Base-by-base conservation (phyloP, 805 yeast species). In the Jamesozyma spencerorum region DNA sequence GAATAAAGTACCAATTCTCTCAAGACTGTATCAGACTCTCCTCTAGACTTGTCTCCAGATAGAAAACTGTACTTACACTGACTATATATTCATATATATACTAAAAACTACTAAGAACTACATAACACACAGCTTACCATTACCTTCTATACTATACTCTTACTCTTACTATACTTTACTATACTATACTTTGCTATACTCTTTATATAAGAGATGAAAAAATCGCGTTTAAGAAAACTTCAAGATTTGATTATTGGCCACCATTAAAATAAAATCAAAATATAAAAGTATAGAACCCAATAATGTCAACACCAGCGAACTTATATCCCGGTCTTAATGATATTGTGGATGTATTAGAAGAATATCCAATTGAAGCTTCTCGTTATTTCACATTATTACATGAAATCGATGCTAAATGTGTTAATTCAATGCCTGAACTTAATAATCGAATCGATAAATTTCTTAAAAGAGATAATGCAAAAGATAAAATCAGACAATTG, bases 361-460 rank as follows among this genome's bases (percentile, higher is more conserved):
- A 95, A 18, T 70, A 87, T 47, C 98, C 98, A 0, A 56, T 71
- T 41, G 96, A 86, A 49, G 69, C 85, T 31, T 75, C 87, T 37
- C 75, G 88, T 39, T 90, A 88, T 56, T 78, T 87, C 60, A 92
- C 97, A 1, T 66, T 86, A 13, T 66, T 92, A 48, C 85, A 86
- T 55, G 98, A 92, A 57, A 87, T 92, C 39, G 97, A 88, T 56
- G 97, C 97, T 45, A 90, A 90, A 60, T 85, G 95, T 59, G 82
- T 82, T 28, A 71, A 75, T 45, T 70, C 85, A 0, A 69, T 81
- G 8, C 95, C 96, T 0, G 66, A 70, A 47, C 69, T 90, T 44
- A 75, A 77, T 39, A 50, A 55, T 18, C 53, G 53, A 40, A 62
- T 60, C 3, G 51, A 51, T 54, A 40, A 31, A 8, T 57, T 60